Percentiles rank a stretch among this genome's conserved stretches.
phyloP scores from a whole-genome alignment of 2,329 filamentous ascomycete species.

The Exophiala dermatitidis region DNA sequence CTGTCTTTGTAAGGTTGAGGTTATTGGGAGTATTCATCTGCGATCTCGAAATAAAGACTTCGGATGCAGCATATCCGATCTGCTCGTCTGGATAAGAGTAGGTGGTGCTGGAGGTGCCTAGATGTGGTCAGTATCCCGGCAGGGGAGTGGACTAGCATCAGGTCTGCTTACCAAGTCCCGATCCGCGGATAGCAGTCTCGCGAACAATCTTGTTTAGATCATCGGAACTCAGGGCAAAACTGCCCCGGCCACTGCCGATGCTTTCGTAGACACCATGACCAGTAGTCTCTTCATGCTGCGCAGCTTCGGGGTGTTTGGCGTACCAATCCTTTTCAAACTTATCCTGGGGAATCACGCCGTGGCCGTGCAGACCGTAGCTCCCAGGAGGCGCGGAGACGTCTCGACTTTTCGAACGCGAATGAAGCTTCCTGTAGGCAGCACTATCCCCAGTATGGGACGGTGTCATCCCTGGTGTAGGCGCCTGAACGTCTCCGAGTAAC shows the following conservation, averaged over 20 bases:
- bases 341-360: slow-evolving; percentile 67
- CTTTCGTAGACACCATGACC: slow-evolving; percentile 54
- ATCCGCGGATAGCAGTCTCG: slow-evolving; percentile 51
- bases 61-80: slow-evolving; percentile 77
- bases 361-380: slow-evolving; percentile 88
- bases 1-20: slow-evolving; percentile 34
- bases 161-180: slow-evolving; percentile 46
- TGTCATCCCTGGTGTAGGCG: slow-evolving; percentile 59
- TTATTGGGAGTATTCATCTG: slow-evolving; percentile 56
- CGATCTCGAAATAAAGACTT: slow-evolving; percentile 73
- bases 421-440: slow-evolving; percentile 40
- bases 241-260: slow-evolving; percentile 54
- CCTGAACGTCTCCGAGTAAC: slow-evolving; percentile 89
- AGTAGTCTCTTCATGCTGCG: slow-evolving; percentile 60
- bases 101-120: slow-evolving; percentile 58
- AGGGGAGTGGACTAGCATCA: slow-evolving; percentile 2
- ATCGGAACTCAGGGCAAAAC: slow-evolving; percentile 81
- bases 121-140: slow-evolving; percentile 23
- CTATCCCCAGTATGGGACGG: slow-evolving; percentile 22
- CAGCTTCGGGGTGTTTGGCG: slow-evolving; percentile 77
- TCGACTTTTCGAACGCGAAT: slow-evolving; percentile 65
- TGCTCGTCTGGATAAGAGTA: slow-evolving; percentile 80
- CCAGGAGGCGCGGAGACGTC: slow-evolving; percentile 70
- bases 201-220: slow-evolving; percentile 86
- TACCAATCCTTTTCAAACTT: slow-evolving; percentile 89